A percentile compares a stretch with the other conserved stretches of the same genome.
phyloP scores from a whole-genome alignment of 164 flowering plant species.

The Echeveria elegans region DNA sequence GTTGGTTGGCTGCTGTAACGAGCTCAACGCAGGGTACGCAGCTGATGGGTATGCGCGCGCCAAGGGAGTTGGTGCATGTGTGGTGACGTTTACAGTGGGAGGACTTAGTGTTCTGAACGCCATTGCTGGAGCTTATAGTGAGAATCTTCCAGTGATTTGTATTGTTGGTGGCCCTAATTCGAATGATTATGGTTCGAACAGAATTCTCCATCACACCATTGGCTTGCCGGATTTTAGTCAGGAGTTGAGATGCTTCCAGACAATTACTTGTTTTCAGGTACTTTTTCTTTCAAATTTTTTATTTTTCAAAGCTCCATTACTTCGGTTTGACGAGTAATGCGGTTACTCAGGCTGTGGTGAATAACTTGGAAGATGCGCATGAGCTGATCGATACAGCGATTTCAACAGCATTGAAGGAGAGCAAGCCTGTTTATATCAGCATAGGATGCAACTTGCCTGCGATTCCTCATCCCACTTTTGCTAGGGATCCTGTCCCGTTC shows the following conservation, averaged over 20 bases:
- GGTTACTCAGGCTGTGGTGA: conserved; percentile 50
- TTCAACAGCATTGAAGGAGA: conserved; percentile 61
- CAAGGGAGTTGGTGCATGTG: conserved; percentile 8
- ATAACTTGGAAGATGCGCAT: conserved; percentile 62
- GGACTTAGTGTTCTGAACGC: conserved; percentile 10
- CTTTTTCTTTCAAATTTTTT: not conserved
- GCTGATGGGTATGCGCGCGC: conserved; percentile 10
- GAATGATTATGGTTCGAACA: conserved; percentile 50
- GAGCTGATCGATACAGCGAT: conserved; percentile 66
- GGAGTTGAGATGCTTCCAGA: too few relatives aligned
- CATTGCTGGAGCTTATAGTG: conserved; percentile 62
- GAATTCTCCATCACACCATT: conserved; percentile 62
- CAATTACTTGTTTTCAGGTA: conserved; percentile 56
- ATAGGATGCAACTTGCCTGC: conserved; percentile 57
- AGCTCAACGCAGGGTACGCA: conserved; percentile 10
- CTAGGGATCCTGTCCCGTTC: conserved; percentile 53
- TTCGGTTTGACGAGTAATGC: not conserved
- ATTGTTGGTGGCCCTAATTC: conserved; percentile 69
- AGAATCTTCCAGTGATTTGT: conserved; percentile 63
- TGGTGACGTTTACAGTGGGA: conserved; percentile 8
- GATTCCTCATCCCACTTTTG: conserved; percentile 52
- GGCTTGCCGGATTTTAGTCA: conserved; percentile 68
- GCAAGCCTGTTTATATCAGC: conserved; percentile 64
- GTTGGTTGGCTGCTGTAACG: conserved; percentile 8
- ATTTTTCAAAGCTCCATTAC: not conserved